Conservation (phyloP, 495 filamentous ascomycete genomes). For the Penicillium steckii region DNA sequence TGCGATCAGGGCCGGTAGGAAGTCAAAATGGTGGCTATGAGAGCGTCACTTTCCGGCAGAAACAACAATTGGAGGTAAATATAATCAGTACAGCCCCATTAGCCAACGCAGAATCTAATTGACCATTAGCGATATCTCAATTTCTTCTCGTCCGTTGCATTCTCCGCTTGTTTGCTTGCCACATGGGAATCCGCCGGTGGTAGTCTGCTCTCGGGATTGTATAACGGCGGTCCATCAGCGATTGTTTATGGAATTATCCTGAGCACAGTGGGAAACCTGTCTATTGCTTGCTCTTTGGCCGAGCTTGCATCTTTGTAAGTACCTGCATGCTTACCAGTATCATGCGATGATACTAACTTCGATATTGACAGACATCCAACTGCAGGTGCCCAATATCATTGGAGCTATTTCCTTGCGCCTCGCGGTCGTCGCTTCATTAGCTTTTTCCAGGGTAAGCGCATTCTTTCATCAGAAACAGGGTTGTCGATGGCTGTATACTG, state of each 20-base stretch:
- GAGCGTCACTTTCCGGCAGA: constrained; percentile 19
- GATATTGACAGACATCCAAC: constrained; percentile 26
- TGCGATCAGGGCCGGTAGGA: constrained; percentile 16
- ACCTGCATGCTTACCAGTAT: background rate
- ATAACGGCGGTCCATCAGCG: constrained; percentile 30
- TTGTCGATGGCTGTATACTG: background rate
- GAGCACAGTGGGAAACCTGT: constrained; percentile 20
- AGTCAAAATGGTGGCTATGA: constrained; percentile 11
- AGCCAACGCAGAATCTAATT: constrained; percentile 1
- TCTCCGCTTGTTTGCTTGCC: constrained; percentile 31
- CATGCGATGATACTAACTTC: constrained; percentile 1
- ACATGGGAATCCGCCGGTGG: constrained; percentile 37
- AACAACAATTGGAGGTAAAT: constrained; percentile 26
- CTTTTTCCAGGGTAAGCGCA: constrained; percentile 42
- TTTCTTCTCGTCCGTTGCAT: constrained; percentile 33
- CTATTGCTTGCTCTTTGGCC: constrained; percentile 28
- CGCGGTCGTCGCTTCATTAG: constrained; percentile 36
- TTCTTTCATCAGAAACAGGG: constrained; percentile 29
- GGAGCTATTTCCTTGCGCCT: constrained; percentile 45
- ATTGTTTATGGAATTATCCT: constrained; percentile 33
- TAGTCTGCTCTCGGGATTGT: constrained; percentile 24
- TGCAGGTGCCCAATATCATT: constrained; percentile 47
- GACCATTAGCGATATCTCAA: constrained; percentile 33
- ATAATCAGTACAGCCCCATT: background rate
- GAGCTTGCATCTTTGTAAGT: constrained; percentile 40